Percentiles rank a stretch among this genome's conserved stretches.
Conservation (phyloP, 1,139 yeast species). For the Spathaspora sp. region DNA sequence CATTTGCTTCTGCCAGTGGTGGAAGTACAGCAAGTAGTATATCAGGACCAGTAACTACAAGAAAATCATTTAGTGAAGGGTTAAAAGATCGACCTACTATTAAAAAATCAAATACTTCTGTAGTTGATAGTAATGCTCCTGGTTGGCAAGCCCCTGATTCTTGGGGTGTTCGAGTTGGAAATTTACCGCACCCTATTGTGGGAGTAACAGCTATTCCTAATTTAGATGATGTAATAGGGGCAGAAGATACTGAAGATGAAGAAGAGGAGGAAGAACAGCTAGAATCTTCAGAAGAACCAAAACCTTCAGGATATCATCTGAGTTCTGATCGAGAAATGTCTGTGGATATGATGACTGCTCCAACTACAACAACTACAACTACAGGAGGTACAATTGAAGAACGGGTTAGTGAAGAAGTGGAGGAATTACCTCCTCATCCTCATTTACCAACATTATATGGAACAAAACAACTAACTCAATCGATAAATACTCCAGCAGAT, state of each 20-base stretch:
- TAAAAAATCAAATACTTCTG: not conserved
- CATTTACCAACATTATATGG: conserved; percentile 41
- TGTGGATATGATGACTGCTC: conserved; percentile 4
- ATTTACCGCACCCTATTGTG: not conserved
- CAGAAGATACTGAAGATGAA: conserved; percentile 2
- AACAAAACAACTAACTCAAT: conserved; percentile 26
- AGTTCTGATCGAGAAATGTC: conserved; percentile 3
- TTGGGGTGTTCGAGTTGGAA: conserved; percentile 65
- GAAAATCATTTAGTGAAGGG: conserved; percentile 1
- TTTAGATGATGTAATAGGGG: not conserved
- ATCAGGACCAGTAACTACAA: not conserved
- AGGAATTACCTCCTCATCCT: conserved; percentile 1
- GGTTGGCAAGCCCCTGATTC: conserved; percentile 75
- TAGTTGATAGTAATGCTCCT: conserved; percentile 5
- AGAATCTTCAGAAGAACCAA: not conserved
- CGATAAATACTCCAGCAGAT: conserved; percentile 18
- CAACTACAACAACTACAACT: not conserved
- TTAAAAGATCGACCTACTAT: not conserved
- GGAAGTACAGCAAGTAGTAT: not conserved
- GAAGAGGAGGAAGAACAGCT: conserved; percentile 3
- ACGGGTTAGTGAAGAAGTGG: conserved; percentile 4
- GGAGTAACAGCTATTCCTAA: not conserved
- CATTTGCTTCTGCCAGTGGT: conserved; percentile 1
- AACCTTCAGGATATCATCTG: not conserved
- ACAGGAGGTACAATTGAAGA: conserved; percentile 2